Percentiles rank a stretch among this genome's conserved stretches.
Conservation (phyloP, 345 rosid species). For the Microthlaspi erraticum region DNA sequence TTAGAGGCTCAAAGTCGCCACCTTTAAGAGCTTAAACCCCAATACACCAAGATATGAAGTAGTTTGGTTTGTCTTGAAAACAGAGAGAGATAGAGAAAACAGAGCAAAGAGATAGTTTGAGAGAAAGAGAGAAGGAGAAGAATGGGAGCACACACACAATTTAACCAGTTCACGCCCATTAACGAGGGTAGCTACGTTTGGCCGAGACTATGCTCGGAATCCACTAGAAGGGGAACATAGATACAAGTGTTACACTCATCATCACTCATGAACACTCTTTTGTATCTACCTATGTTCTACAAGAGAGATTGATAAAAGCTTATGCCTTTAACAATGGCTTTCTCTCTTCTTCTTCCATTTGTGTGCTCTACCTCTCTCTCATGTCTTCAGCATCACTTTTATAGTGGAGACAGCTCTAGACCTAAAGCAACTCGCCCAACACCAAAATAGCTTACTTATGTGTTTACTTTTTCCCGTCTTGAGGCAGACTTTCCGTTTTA, state of each 20-base stretch:
- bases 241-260: neutral
- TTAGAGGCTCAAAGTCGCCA: too few species aligned
- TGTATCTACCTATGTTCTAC: neutral
- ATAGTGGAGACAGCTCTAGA: neutral
- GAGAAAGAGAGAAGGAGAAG: too few species aligned
- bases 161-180: neutral
- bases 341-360: neutral
- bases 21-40: too few species aligned
- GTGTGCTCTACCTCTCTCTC: neutral
- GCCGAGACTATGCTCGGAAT: neutral
- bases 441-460: too few species aligned
- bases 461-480: too few species aligned
- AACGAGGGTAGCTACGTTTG: neutral
- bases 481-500: too few species aligned
- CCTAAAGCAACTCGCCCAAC: neutral
- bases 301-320: neutral
- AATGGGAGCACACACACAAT: neutral
- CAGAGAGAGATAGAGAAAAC: too few species aligned
- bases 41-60: too few species aligned
- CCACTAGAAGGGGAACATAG: neutral
- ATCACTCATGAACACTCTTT: neutral
- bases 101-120: too few species aligned
- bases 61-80: too few species aligned
- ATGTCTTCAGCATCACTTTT: neutral
- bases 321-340: neutral